Conservation (phyloP, 768 basidiomycete species). For the Russula virescens region DNA sequence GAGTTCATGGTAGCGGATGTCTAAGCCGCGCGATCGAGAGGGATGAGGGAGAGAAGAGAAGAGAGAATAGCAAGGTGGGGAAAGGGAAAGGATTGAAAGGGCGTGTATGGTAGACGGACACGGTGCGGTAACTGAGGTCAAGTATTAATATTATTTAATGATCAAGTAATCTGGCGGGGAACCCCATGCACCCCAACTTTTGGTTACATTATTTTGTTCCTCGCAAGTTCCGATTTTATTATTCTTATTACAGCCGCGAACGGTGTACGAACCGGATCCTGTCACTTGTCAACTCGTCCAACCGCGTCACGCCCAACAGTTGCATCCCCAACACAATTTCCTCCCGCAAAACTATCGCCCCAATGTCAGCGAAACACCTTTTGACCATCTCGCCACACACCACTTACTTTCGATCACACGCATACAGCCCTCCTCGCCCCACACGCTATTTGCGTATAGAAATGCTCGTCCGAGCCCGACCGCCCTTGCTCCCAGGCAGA, state of each 20-base stretch:
- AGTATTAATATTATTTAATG: background rate
- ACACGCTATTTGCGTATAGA: slow-evolving; percentile 37
- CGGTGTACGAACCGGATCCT: slow-evolving; percentile 30
- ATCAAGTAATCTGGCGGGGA: background rate
- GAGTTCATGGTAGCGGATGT: slow-evolving; percentile 57
- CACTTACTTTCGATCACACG: slow-evolving; percentile 28
- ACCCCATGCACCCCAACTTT: too few species aligned
- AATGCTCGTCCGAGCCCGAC: slow-evolving; percentile 43
- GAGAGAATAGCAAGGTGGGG: background rate
- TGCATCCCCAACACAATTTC: slow-evolving; percentile 39
- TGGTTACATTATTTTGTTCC: too few species aligned
- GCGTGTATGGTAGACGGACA: too few species aligned
- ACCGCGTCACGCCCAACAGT: slow-evolving; percentile 36
- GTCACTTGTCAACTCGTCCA: slow-evolving; percentile 36
- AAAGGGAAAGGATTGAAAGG: background rate
- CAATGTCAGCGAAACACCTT: too few species aligned
- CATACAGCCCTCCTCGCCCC: slow-evolving; percentile 32
- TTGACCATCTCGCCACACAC: too few species aligned
- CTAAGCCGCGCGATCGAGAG: too few species aligned
- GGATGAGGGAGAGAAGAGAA: background rate
- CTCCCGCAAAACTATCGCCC: slow-evolving; percentile 33
- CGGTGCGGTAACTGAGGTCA: background rate
- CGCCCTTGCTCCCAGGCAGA: slow-evolving; percentile 44
- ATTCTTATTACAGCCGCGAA: background rate
- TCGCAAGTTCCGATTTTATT: too few species aligned